These are phyloP conservation scores for Iberis amara DNA, from an alignment of 441 rosid species.

Conservation along the genomic window DNA sequence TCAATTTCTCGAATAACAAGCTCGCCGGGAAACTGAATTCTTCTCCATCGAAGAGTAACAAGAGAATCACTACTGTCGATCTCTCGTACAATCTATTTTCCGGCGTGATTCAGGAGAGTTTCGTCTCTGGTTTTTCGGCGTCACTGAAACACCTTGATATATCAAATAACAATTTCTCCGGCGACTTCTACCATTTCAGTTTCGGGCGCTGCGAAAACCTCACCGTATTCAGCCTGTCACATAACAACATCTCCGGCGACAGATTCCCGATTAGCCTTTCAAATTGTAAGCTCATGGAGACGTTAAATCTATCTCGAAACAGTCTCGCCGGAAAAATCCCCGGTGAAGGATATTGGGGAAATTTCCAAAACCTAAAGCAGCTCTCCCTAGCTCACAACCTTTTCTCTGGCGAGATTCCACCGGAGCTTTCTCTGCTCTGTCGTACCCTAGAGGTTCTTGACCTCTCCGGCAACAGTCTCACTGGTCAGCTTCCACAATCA, in stretches of 20 bases:
- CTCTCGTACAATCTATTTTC: slow-evolving; percentile 58
- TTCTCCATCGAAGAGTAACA: slow-evolving; percentile 39
- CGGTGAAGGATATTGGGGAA: slow-evolving; percentile 42
- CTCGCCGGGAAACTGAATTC: slow-evolving; percentile 41
- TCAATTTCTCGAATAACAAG: slow-evolving; percentile 25
- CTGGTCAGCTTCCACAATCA: slow-evolving; percentile 51
- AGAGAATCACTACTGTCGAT: slow-evolving; percentile 51
- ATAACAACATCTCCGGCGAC: slow-evolving; percentile 53
- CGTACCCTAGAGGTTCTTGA: slow-evolving; percentile 55
- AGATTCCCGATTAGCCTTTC: slow-evolving; percentile 44
- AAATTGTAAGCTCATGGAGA: slow-evolving; percentile 54
- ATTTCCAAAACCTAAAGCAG: slow-evolving; percentile 43
- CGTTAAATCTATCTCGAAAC: slow-evolving; percentile 59
- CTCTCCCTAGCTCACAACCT: slow-evolving; percentile 59
- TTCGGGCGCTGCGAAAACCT: slow-evolving; percentile 63
- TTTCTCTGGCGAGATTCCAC: slow-evolving; percentile 54
- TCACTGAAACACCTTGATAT: slow-evolving; percentile 58
- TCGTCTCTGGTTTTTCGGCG: slow-evolving; percentile 36
- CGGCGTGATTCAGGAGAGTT: slow-evolving; percentile 45
- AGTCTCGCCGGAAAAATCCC: slow-evolving; percentile 52
- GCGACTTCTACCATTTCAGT: slow-evolving; percentile 46
- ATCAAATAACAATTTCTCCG: slow-evolving; percentile 68
- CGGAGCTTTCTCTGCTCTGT: slow-evolving; percentile 56
- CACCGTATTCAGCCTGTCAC: slow-evolving; percentile 50
- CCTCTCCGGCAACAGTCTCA: slow-evolving; percentile 63